Evolutionary conservation across 768 basidiomycete genomes (phyloP), one percentile per base, ranked within the genome.

Genomic region (Rubroboletus satanas): DNA sequence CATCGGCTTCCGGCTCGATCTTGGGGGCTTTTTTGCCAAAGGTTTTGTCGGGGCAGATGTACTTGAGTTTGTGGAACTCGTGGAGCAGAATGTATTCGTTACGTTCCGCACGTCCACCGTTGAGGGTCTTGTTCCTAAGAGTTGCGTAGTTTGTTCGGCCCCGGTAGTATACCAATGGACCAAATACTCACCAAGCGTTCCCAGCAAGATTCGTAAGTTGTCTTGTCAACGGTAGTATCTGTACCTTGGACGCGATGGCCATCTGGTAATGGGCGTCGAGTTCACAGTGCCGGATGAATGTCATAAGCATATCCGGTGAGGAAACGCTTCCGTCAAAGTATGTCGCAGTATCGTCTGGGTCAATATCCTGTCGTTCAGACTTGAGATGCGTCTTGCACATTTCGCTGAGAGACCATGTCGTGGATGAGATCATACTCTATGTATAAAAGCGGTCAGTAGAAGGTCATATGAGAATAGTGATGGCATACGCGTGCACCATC

Each of bases 31-130:
- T 92, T 75, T 92, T 91, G 37, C 88, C 88, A 73, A 83, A 94
- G 1, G 79, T 79, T 71, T 98, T 98, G 77, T 99, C 97, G 1
- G 97, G 97, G 60, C 93, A 93, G 61, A 99, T 85, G 66, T 95
- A 98, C 70, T 98, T 98, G 42, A 94, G 81, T 14, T 87, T 83
- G 68, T 99, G 94, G 74, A 99, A 99, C 69, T 98, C 95, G 69
- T 99, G 97, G 17, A 99, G 79, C 41, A 99, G 75, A 82, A 99
- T 98, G 77, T 95, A 99, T 71, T 98, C 97, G 71, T 98, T 99
- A 28, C 97, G 92, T 66, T 98, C 97, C 0, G 97, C 97, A 51
- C 97, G 93, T 62, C 95, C 97, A 59, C 96, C 96, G 60, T 93
- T 98, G 43, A 99, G 71, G 0, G 97, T 98, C 65, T 95, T 93